These are phyloP conservation scores for Staphylotrichum tortipilum DNA, from an alignment of 495 filamentous ascomycete species.

Conservation along the genomic window DNA sequence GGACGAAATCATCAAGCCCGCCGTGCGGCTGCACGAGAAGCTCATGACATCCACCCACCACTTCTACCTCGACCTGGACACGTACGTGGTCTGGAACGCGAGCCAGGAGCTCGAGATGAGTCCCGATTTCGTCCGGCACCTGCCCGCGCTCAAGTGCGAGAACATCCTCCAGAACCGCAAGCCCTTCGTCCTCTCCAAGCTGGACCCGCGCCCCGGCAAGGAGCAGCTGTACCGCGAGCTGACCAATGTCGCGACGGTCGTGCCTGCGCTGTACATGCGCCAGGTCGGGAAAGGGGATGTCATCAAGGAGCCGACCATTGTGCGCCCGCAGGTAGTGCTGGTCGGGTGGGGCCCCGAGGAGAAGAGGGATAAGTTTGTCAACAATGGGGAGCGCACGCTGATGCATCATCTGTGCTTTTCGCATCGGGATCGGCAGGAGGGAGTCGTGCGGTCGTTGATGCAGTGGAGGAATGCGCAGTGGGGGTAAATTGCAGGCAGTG, in stretches of 20 bases:
- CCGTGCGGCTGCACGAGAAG: constrained; percentile 23
- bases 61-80: constrained; percentile 20
- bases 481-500: too few relatives aligned
- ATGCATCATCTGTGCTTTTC: constrained; percentile 9
- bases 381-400: constrained; percentile 9
- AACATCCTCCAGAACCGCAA: constrained; percentile 24
- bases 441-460: background rate
- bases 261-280: constrained; percentile 21
- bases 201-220: constrained; percentile 14
- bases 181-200: constrained; percentile 18
- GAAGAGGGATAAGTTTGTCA: constrained; percentile 11
- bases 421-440: constrained; percentile 4
- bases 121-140: constrained; percentile 15
- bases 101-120: constrained; percentile 7
- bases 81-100: constrained; percentile 13
- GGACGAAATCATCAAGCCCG: constrained; percentile 19
- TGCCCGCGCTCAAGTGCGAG: constrained; percentile 20
- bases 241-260: constrained; percentile 13
- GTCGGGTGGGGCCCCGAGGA: constrained; percentile 22
- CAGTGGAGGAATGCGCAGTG: background rate
- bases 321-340: constrained; percentile 23
- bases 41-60: constrained; percentile 23
- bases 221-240: constrained; percentile 17
- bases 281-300: constrained; percentile 15
- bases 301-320: constrained; percentile 15